These are phyloP conservation scores for Talaromyces verruculosus DNA, from an alignment of 2,329 filamentous ascomycete species.

Conservation along the genomic window DNA sequence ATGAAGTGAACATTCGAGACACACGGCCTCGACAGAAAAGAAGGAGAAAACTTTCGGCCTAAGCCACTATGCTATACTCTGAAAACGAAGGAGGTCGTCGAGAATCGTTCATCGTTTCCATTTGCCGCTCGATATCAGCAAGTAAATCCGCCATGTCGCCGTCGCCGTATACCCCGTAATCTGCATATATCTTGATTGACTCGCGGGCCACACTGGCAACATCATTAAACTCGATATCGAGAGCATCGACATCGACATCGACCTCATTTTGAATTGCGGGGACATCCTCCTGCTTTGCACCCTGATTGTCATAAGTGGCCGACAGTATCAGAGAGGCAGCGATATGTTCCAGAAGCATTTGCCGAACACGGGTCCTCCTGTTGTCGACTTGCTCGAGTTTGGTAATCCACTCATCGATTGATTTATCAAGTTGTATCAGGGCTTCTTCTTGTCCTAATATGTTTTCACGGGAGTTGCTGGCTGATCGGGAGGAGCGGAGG, in stretches of 20 bases:
- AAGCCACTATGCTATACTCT: conserved; percentile 1
- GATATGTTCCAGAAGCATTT: conserved; percentile 79
- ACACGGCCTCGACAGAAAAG: background rate
- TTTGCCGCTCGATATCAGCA: conserved; percentile 65
- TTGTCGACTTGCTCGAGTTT: conserved; percentile 82
- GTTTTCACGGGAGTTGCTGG: conserved; percentile 71
- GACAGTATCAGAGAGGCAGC: conserved; percentile 65
- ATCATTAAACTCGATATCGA: background rate
- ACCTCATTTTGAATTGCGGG: conserved; percentile 51
- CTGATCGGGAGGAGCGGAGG: conserved; percentile 67
- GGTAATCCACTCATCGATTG: conserved; percentile 76
- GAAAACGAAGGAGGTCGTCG: conserved; percentile 24
- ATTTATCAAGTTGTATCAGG: conserved; percentile 70
- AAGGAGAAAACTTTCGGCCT: background rate
- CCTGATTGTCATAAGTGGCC: conserved; percentile 25
- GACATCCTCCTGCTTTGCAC: conserved; percentile 55
- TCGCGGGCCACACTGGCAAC: conserved; percentile 36
- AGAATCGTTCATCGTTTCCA: conserved; percentile 44
- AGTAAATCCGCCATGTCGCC: conserved; percentile 66
- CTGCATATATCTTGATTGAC: conserved; percentile 68
- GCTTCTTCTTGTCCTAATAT: conserved; percentile 80
- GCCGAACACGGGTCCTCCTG: conserved; percentile 69
- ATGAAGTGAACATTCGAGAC: background rate
- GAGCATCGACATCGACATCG: conserved; percentile 4
- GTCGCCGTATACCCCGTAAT: conserved; percentile 60